A percentile compares a stretch with the other conserved stretches of the same genome.
These are phyloP conservation scores for Austroboletus eburneus DNA, from an alignment of 768 basidiomycete genomes.

Conservation along the genomic window DNA sequence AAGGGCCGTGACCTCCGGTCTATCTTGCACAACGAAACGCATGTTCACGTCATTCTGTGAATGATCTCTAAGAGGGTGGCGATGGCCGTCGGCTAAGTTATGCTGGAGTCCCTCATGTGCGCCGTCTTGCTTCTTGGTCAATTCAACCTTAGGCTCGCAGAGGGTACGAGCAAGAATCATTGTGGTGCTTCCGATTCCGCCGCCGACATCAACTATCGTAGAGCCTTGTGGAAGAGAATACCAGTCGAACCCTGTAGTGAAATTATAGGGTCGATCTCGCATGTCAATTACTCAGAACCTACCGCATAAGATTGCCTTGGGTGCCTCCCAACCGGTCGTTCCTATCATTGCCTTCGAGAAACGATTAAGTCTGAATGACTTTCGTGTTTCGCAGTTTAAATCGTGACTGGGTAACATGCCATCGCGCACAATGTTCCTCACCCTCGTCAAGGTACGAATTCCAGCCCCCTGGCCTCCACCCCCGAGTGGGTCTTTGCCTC, in stretches of 20 bases:
- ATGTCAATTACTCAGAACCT: no score
- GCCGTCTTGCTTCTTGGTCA: conserved; percentile 1
- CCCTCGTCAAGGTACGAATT: background rate
- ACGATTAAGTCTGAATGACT: conserved; percentile 54
- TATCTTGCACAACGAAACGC: conserved; percentile 55
- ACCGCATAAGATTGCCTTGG: conserved; percentile 56
- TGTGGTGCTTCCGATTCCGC: conserved; percentile 57
- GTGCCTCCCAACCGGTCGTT: conserved; percentile 66
- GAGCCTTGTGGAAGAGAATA: conserved; percentile 43
- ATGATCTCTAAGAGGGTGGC: no score
- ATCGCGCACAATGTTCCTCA: background rate
- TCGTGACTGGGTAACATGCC: background rate
- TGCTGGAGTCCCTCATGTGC: background rate
- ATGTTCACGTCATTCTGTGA: conserved; percentile 38
- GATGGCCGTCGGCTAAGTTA: background rate
- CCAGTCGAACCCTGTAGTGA: conserved; percentile 68
- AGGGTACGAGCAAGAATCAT: conserved; percentile 42
- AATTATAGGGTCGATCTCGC: background rate
- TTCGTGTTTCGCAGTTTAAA: conserved; percentile 13
- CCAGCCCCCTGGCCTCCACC: conserved; percentile 22
- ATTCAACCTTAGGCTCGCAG: conserved; percentile 6
- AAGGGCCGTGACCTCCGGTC: conserved; percentile 49
- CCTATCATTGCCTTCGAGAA: conserved; percentile 78
- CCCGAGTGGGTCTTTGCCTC: conserved; percentile 32
- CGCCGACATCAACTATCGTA: conserved; percentile 64